phyloP scores from a whole-genome alignment of 495 filamentous ascomycete species.

The Corynascus novoguineensis region DNA sequence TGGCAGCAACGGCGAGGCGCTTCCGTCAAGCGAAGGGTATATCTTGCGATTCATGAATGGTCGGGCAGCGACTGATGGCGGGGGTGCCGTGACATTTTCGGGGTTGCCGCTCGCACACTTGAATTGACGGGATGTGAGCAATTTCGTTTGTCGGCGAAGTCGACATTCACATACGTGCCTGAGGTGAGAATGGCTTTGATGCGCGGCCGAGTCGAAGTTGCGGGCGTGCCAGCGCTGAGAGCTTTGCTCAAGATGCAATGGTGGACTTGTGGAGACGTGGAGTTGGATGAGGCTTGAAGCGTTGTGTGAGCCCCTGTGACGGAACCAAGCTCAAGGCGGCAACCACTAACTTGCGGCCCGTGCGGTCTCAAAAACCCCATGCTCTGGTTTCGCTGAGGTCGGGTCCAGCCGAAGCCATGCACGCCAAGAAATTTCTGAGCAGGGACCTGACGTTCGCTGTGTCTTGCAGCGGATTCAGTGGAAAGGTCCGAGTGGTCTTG shows the following conservation, averaged over 20 bases:
- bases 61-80: constrained; percentile 17
- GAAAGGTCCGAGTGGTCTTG: too few species aligned
- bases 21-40: constrained; percentile 20
- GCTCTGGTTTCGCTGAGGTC: neutral
- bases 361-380: constrained; percentile 2
- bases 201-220: neutral
- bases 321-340: neutral
- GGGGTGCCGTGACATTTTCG: constrained; percentile 3
- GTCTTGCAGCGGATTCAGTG: too few species aligned
- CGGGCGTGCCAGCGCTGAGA: neutral
- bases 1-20: constrained; percentile 16
- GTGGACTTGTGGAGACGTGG: constrained; percentile 8
- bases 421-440: neutral
- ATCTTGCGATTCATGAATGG: constrained; percentile 25
- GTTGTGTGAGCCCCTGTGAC: neutral
- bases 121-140: neutral
- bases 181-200: neutral
- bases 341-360: neutral
- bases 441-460: neutral
- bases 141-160: neutral
- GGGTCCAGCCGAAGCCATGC: neutral
- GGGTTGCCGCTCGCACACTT: neutral
- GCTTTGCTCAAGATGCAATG: neutral
- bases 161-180: neutral
- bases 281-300: neutral